Evolutionary conservation across 495 filamentous ascomycete species (phyloP).

Genomic region (Parathielavia appendiculata): DNA sequence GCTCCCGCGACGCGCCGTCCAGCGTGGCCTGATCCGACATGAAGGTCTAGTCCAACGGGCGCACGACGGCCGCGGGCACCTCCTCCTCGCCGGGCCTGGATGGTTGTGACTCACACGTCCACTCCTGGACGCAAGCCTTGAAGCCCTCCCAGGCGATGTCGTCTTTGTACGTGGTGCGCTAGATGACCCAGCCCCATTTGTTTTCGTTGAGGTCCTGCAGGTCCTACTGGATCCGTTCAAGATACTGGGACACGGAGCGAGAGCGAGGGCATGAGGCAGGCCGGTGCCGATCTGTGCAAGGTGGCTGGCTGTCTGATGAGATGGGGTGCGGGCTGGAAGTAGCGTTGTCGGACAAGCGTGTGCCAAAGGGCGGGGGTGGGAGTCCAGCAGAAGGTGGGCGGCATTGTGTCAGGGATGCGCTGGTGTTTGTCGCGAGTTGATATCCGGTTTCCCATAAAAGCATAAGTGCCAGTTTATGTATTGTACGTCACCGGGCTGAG

Average conservation of each 20-base stretch:
- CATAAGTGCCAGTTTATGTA: too few relatives aligned
- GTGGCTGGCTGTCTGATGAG: neutral
- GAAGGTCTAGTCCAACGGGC: too few relatives aligned
- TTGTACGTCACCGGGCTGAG: too few relatives aligned
- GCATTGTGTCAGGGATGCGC: too few relatives aligned
- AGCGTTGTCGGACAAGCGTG: neutral
- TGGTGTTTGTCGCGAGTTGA: too few relatives aligned
- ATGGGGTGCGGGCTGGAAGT: neutral
- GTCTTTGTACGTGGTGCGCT: conserved; percentile 6
- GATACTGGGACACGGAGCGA: neutral
- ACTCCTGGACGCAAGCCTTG: neutral
- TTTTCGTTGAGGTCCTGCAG: conserved; percentile 11
- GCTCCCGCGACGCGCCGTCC: conserved; percentile 5
- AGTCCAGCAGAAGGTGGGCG: neutral
- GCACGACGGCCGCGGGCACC: too few relatives aligned
- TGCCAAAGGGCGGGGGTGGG: too few relatives aligned
- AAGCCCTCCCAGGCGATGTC: conserved; percentile 2
- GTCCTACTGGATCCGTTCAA: neutral
- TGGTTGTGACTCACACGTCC: neutral
- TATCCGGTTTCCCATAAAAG: too few relatives aligned
- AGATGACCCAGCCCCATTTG: conserved; percentile 14
- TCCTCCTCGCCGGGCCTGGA: neutral
- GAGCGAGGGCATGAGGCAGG: neutral
- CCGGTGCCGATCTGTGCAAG: neutral
- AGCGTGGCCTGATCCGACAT: conserved; percentile 9